These are phyloP conservation scores for Dysphania ambrosioides DNA, from an alignment of 148 eudicot genomes.

Conservation along the genomic window DNA sequence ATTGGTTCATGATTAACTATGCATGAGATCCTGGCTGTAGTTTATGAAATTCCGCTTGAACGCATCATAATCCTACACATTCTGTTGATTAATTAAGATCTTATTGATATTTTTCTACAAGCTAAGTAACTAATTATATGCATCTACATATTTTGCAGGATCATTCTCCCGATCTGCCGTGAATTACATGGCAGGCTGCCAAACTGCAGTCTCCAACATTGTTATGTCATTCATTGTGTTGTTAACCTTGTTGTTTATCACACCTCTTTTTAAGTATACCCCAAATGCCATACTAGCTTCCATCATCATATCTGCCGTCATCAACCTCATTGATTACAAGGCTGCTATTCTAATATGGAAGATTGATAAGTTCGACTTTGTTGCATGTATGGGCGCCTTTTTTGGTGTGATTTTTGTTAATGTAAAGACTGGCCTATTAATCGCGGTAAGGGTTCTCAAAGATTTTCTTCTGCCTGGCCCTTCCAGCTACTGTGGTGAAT, in stretches of 20 bases:
- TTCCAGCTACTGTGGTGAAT: too few species aligned
- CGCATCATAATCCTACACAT: too few species aligned
- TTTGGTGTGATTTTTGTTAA: conserved; percentile 71
- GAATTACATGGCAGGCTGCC: conserved; percentile 88
- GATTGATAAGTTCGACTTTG: conserved; percentile 79
- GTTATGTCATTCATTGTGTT: conserved; percentile 70
- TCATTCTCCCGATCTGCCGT: conserved; percentile 95
- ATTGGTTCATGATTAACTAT: too few species aligned
- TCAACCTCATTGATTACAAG: conserved; percentile 60
- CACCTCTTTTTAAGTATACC: conserved; percentile 62
- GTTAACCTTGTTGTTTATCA: conserved; percentile 57
- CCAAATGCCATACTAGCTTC: conserved; percentile 72
- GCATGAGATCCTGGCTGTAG: too few species aligned
- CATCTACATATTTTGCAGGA: conserved; percentile 40
- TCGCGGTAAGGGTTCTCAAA: conserved; percentile 49
- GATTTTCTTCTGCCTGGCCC: not conserved
- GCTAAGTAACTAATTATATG: not conserved
- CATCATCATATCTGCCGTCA: conserved; percentile 78
- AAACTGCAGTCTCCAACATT: conserved; percentile 75
- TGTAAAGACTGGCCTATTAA: conserved; percentile 81
- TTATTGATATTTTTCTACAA: not conserved
- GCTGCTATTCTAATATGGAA: conserved; percentile 79
- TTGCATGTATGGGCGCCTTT: conserved; percentile 88
- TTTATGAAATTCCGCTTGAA: too few species aligned
- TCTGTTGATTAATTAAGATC: not conserved